phyloP scores from a whole-genome alignment of 768 basidiomycete genomes.

The Fomitopsis serialis region DNA sequence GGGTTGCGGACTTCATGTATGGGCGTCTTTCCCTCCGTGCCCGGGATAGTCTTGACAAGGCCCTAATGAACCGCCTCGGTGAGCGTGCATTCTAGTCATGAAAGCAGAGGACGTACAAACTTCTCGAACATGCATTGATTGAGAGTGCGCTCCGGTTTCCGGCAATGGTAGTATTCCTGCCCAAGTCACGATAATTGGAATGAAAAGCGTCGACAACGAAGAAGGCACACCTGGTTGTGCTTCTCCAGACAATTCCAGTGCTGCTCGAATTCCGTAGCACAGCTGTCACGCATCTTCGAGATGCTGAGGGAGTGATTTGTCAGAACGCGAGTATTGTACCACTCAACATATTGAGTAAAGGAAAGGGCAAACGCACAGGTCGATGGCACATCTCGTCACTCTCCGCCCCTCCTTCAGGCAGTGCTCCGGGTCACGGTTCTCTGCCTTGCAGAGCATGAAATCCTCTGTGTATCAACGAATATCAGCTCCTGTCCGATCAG shows the following conservation, averaged over 20 bases:
- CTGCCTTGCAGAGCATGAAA: constrained; percentile 97
- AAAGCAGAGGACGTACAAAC: constrained; percentile 52
- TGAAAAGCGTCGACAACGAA: background rate
- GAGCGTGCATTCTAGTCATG: background rate
- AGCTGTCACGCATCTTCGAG: constrained; percentile 89
- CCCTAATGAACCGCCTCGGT: constrained; percentile 48
- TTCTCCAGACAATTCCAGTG: constrained; percentile 95
- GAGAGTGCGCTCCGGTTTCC: constrained; percentile 79
- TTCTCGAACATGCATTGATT: constrained; percentile 97
- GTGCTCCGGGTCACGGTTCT: constrained; percentile 84
- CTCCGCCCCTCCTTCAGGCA: constrained; percentile 94
- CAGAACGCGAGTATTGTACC: background rate
- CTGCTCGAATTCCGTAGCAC: constrained; percentile 76
- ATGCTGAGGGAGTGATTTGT: constrained; percentile 50
- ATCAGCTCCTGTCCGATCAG: background rate
- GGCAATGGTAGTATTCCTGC: constrained; percentile 86
- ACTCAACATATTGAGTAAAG: background rate
- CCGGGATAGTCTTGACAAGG: constrained; percentile 87
- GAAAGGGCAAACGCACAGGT: constrained; percentile 63
- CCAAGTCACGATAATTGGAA: background rate
- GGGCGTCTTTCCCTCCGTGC: constrained; percentile 71
- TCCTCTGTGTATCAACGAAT: constrained; percentile 50
- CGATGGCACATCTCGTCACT: constrained; percentile 92
- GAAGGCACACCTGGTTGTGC: constrained; percentile 79
- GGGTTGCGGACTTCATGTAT: constrained; percentile 89